Base-by-base conservation (phyloP, 2,329 filamentous ascomycete genomes). In the Zasmidium cellare region DNA sequence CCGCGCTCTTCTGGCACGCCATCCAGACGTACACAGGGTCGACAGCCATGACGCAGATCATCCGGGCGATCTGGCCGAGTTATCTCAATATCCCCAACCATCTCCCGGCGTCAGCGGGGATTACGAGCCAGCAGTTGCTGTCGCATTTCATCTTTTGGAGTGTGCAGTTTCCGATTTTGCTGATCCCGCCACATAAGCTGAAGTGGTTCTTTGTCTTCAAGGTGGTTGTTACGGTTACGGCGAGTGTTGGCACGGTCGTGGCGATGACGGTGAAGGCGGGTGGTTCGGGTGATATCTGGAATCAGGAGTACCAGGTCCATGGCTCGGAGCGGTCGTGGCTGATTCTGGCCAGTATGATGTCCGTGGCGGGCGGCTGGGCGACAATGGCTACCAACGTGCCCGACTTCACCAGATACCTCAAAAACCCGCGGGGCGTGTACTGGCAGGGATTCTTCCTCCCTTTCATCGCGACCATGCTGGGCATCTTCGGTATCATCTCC, bases 11-110 rank as follows among this genome's bases (percentile, higher is more conserved):
- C 71, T 85, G 83, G 87, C 84, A 88, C 53, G 84, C 85, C 0
- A 87, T 89, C 48, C 85, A 88, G 63, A 84, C 82, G 44, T 84
- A 84, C 59, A 87, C 86, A 61, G 86, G 86, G 0, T 84, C 81
- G 0, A 82, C 83, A 56, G 76, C 78, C 0, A 75, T 83, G 9
- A 73, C 74, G 3, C 78, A 80, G 46, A 82, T 83, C 72, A 72
- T 84, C 14, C 77, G 77, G 7, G 81, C 82, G 1, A 84, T 85
- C 61, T 86, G 83, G 80, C 84, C 84, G 0, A 81, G 78, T 9
- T 87, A 84, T 62, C 70, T 77, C 1, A 74, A 75, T 0, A 74
- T 86, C 11, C 75, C 77, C 0, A 87, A 87, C 63, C 71, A 75
- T 23, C 77, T 87, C 3, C 78, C 82, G 0, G 73, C 69, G 1